A percentile compares a stretch with the other conserved stretches of the same genome.
phyloP scores from a whole-genome alignment of 2,329 filamentous ascomycete genomes.

The Talaromyces sp. region DNA sequence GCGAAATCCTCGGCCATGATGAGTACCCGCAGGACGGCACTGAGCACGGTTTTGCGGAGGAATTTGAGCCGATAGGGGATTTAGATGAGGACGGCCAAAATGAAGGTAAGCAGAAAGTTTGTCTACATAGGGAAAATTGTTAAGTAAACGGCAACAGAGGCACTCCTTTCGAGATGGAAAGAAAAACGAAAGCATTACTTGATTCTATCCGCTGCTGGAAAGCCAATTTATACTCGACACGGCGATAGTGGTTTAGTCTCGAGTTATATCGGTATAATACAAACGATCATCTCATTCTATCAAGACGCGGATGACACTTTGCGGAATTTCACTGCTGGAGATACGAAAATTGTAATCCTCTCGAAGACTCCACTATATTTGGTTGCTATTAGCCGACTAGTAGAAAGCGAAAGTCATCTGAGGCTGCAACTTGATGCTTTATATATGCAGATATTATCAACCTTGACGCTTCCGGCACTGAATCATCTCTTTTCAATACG shows the following conservation, averaged over 20 bases:
- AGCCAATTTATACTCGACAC: slow-evolving; percentile 95
- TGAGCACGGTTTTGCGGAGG: slow-evolving; percentile 66
- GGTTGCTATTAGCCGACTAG: slow-evolving; percentile 84
- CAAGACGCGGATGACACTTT: slow-evolving; percentile 75
- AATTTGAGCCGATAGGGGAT: slow-evolving; percentile 71
- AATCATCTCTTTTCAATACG: slow-evolving; percentile 83
- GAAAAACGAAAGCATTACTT: slow-evolving; percentile 95
- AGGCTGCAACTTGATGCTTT: slow-evolving; percentile 84
- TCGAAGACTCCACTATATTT: slow-evolving; percentile 87
- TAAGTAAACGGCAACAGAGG: slow-evolving; percentile 26
- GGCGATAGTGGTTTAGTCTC: slow-evolving; percentile 88
- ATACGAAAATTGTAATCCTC: slow-evolving; percentile 78
- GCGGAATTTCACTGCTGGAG: slow-evolving; percentile 80
- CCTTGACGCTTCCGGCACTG: slow-evolving; percentile 81
- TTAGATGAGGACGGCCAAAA: slow-evolving; percentile 53
- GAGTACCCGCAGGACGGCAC: slow-evolving; percentile 47
- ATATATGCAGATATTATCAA: slow-evolving; percentile 98
- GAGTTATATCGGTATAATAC: slow-evolving; percentile 88
- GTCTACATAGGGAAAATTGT: background rate
- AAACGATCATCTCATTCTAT: slow-evolving; percentile 97
- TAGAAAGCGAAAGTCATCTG: slow-evolving; percentile 88
- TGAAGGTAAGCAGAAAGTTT: slow-evolving; percentile 48
- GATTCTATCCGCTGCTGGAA: slow-evolving; percentile 91
- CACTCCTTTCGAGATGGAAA: slow-evolving; percentile 72
- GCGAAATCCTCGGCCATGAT: slow-evolving; percentile 32